Evolutionary conservation across 306 rosid genomes (phyloP).

Genomic region (Prunus persica): Prunus_persica_NCBIv2 NC_034009.1:37054001-37054500

Average conservation of each 20-base stretch:
- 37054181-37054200: slow-evolving; percentile 15
- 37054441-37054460: slow-evolving; percentile 22
- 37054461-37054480: slow-evolving; percentile 29
- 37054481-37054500: slow-evolving; percentile 6
- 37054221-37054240: neutral
- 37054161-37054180: slow-evolving; percentile 18
- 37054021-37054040: slow-evolving; percentile 3
- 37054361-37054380: slow-evolving; percentile 11
- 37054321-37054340: neutral
- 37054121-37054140: slow-evolving; percentile 8
- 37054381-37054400: slow-evolving; percentile 19
- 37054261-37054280: slow-evolving; percentile 24
- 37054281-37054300: slow-evolving; percentile 23
- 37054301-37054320: slow-evolving; percentile 13
- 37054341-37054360: neutral
- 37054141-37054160: neutral
- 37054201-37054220: slow-evolving; percentile 15
- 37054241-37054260: neutral
- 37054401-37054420: slow-evolving; percentile 16
- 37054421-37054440: slow-evolving; percentile 6
- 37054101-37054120: slow-evolving; percentile 27
- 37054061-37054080: slow-evolving; percentile 12
- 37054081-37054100: slow-evolving; percentile 24
- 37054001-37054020: neutral
- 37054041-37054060: slow-evolving; percentile 10